Evolutionary conservation across 1,284 basidiomycete genomes (phyloP).

Genomic region (Ganoderma boninense): DNA sequence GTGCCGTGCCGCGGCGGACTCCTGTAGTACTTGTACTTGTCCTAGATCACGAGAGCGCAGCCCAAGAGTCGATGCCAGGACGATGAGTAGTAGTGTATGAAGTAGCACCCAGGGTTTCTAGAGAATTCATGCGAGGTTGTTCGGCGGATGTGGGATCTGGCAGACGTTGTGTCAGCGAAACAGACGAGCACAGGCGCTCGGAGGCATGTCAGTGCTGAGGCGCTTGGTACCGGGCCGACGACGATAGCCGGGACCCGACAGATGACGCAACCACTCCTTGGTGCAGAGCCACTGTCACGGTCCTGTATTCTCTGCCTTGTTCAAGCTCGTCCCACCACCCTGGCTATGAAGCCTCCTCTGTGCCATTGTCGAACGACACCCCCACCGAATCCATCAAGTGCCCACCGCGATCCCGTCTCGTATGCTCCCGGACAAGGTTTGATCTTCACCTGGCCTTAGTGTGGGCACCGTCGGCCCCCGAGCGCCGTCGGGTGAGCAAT

Average conservation of each 20-base stretch:
- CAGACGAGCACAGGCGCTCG: no score
- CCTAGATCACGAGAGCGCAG: no score
- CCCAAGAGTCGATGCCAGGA: no score
- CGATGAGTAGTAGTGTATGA: no score
- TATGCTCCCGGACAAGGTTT: background rate
- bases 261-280: background rate
- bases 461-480: background rate
- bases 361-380: background rate
- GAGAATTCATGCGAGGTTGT: no score
- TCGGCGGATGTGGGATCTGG: no score
- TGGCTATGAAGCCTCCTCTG: background rate
- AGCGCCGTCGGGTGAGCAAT: background rate
- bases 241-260: background rate
- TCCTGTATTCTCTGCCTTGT: background rate
- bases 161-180: no score
- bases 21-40: no score
- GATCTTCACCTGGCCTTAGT: conserved; percentile 2
- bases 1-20: no score
- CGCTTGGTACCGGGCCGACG: background rate
- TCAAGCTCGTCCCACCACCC: background rate
- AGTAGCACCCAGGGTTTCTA: no score
- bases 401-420: background rate
- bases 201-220: no score
- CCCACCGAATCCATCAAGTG: background rate
- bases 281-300: background rate